Evolutionary conservation across 2,329 filamentous ascomycete species (phyloP).

Genomic region (Dichotomopilus funicola): DNA sequence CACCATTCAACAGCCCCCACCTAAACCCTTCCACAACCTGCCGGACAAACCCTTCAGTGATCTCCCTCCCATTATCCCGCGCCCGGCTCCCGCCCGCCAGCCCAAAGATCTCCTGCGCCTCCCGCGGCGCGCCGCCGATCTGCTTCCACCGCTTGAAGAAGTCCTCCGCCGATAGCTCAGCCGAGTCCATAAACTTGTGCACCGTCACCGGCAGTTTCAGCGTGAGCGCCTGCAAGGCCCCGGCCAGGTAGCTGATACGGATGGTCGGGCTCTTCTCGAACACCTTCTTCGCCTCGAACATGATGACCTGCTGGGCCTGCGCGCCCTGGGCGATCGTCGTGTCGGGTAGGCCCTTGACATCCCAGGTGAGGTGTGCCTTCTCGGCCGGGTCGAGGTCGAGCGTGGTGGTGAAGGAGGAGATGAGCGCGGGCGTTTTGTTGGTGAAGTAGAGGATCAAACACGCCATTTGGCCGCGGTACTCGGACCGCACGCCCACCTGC

Average conservation of each 20-base stretch:
- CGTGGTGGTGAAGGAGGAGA: constrained; percentile 91
- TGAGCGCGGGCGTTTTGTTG: constrained; percentile 80
- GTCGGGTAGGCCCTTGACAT: constrained; percentile 83
- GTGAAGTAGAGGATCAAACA: constrained; percentile 94
- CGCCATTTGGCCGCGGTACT: constrained; percentile 92
- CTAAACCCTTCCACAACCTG: constrained; percentile 75
- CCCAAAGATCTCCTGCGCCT: constrained; percentile 82
- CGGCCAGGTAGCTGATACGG: constrained; percentile 87
- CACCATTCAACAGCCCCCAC: constrained; percentile 77
- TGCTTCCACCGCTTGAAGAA: constrained; percentile 99
- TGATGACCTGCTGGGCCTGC: constrained; percentile 88
- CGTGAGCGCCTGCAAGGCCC: constrained; percentile 85
- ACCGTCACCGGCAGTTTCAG: constrained; percentile 81
- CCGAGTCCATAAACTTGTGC: constrained; percentile 96
- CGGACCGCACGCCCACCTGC: constrained; percentile 83
- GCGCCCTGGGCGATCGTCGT: constrained; percentile 66
- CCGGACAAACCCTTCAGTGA: constrained; percentile 65
- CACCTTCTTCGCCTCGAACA: constrained; percentile 80
- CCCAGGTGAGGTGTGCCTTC: constrained; percentile 66
- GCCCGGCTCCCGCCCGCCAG: constrained; percentile 39
- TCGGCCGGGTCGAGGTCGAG: constrained; percentile 70
- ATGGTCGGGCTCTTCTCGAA: constrained; percentile 86
- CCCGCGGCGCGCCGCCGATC: constrained; percentile 80
- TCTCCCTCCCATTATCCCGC: constrained; percentile 50
- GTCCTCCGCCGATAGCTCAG: constrained; percentile 78